A percentile compares a stretch with the other conserved stretches of the same genome.
These are phyloP conservation scores for Arctium lappa DNA, from an alignment of 129 eudicot species.

Conservation along the genomic window DNA sequence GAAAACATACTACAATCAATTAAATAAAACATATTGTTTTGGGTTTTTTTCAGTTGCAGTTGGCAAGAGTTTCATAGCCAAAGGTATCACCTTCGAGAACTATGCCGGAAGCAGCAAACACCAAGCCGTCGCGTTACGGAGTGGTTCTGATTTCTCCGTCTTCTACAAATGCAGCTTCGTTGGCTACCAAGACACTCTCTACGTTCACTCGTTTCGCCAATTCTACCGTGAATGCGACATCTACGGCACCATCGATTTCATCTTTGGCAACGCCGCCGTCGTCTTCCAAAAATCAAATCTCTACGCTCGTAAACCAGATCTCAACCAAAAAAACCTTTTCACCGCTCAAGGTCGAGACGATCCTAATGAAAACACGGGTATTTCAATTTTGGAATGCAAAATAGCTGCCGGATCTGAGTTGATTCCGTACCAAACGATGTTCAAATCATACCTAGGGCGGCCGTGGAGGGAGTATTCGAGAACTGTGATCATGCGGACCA, in stretches of 20 bases:
- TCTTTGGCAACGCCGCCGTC: slow-evolving; percentile 53
- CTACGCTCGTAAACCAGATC: slow-evolving; percentile 46
- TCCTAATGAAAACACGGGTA: slow-evolving; percentile 49
- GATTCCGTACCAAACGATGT: slow-evolving; percentile 30
- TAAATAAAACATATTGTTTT: no score
- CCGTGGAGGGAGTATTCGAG: slow-evolving; percentile 46
- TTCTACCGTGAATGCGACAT: slow-evolving; percentile 47
- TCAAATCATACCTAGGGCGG: slow-evolving; percentile 52
- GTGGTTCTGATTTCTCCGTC: slow-evolving; percentile 44
- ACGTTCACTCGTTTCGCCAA: slow-evolving; percentile 48
- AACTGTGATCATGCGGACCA: slow-evolving; percentile 39
- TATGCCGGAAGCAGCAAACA: slow-evolving; percentile 44
- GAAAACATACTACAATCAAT: no score
- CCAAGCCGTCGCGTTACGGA: slow-evolving; percentile 50
- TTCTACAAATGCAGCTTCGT: slow-evolving; percentile 47
- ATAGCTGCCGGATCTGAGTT: slow-evolving; percentile 42
- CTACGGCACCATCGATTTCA: slow-evolving; percentile 48
- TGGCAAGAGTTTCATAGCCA: slow-evolving; percentile 63
- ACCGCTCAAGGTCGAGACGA: slow-evolving; percentile 56
- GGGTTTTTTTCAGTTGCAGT: slow-evolving; percentile 36
- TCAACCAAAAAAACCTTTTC: slow-evolving; percentile 35
- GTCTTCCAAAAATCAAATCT: slow-evolving; percentile 49
- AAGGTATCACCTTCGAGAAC: slow-evolving; percentile 56
- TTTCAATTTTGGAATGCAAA: slow-evolving; percentile 42
- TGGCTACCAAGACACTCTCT: slow-evolving; percentile 55